A percentile compares a stretch with the other conserved stretches of the same genome.
phyloP scores from a whole-genome alignment of 176 grass and related monocot species.

The Ananas comosus region DNA sequence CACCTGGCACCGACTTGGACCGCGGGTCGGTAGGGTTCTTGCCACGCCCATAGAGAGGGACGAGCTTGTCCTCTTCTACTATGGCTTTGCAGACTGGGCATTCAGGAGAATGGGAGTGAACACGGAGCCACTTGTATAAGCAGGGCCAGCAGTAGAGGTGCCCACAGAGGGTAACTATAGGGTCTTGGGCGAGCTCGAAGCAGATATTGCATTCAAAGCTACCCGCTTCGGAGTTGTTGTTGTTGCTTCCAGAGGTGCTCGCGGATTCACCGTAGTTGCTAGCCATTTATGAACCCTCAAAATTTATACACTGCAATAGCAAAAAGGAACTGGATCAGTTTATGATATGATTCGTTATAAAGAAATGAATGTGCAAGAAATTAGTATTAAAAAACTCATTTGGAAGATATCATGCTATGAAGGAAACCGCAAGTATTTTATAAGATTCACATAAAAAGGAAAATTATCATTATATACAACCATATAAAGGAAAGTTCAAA shows the following conservation, averaged over 20 bases:
- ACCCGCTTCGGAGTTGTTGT: slow-evolving; percentile 28
- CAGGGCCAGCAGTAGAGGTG: slow-evolving; percentile 97
- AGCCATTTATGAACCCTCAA: slow-evolving; percentile 28
- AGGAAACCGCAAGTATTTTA: no score
- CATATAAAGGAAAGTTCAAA: no score
- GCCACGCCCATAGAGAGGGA: slow-evolving; percentile 78
- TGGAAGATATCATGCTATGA: no score
- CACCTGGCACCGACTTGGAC: slow-evolving; percentile 52
- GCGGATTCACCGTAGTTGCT: slow-evolving; percentile 42
- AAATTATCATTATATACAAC: no score
- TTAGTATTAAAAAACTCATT: no score
- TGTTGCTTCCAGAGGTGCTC: slow-evolving; percentile 24
- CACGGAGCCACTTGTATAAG: slow-evolving; percentile 76
- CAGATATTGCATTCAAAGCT: slow-evolving; percentile 94
- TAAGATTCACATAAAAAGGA: no score
- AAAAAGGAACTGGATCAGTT: neutral
- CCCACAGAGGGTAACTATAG: slow-evolving; percentile 80
- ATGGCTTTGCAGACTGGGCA: slow-evolving; percentile 95
- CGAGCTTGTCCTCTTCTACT: slow-evolving; percentile 85
- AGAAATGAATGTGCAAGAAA: no score
- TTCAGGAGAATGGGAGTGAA: slow-evolving; percentile 59
- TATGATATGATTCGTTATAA: no score
- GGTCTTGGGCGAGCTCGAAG: slow-evolving; percentile 86
- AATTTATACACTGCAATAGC: neutral
- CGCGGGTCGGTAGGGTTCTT: slow-evolving; percentile 81